Evolutionary conservation across 176 grass and related monocot genomes (phyloP).

Genomic region (Triticum urartu): DNA sequence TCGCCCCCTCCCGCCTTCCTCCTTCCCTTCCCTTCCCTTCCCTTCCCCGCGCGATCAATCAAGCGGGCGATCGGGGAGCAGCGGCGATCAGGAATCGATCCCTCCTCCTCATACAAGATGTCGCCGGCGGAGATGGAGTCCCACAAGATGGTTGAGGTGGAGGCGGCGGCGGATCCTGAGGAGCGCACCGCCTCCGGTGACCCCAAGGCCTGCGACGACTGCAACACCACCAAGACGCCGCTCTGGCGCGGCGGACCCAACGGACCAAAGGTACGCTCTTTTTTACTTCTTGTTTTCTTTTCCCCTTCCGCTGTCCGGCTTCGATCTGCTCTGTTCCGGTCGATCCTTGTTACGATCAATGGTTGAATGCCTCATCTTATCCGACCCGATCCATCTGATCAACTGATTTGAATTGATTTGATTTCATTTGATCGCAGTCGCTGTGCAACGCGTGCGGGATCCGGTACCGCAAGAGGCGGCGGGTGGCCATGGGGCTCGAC

Average conservation of each 20-base stretch:
- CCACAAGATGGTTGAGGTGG: neutral
- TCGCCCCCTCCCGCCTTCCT: neutral
- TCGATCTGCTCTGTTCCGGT: neutral
- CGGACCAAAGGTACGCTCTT: slow-evolving; percentile 57
- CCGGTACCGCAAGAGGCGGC: slow-evolving; percentile 83
- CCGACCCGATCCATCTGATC: neutral
- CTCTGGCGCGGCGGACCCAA: slow-evolving; percentile 79
- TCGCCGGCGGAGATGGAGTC: neutral
- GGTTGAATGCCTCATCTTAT: neutral
- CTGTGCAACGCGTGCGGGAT: slow-evolving; percentile 95
- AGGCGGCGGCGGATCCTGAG: slow-evolving; percentile 11
- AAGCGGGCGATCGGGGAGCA: neutral
- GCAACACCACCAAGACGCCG: slow-evolving; percentile 75
- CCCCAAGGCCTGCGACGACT: slow-evolving; percentile 67
- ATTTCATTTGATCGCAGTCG: slow-evolving; percentile 30
- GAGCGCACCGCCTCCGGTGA: slow-evolving; percentile 18
- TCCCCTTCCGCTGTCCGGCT: neutral
- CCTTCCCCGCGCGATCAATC: neutral
- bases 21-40: neutral
- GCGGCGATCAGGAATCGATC: neutral
- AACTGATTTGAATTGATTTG: neutral
- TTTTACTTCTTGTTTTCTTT: too few species aligned
- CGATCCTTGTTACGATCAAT: neutral
- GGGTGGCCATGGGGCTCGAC: slow-evolving; percentile 42
- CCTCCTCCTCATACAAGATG: neutral